A percentile compares a stretch with the other conserved stretches of the same genome.
Conservation (phyloP, 257 asterid species). For the Vinca minor region DNA sequence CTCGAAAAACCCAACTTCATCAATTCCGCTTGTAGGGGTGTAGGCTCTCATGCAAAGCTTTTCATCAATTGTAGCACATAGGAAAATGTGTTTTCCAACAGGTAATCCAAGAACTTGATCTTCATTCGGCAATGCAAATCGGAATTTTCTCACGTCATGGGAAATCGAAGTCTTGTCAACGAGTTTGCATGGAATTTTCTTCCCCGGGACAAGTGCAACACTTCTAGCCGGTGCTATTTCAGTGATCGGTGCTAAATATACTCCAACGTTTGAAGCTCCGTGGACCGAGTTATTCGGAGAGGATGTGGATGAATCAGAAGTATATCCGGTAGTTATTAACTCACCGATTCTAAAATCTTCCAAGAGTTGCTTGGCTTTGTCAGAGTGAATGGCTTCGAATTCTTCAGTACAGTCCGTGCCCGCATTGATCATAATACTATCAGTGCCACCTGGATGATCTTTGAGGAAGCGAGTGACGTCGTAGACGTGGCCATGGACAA, state of each 20-base stretch:
- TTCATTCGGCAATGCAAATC: conserved; percentile 56
- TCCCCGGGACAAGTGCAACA: conserved; percentile 56
- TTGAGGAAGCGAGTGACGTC: conserved; percentile 69
- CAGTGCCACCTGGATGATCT: conserved; percentile 90
- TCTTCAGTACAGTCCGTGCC: conserved; percentile 92
- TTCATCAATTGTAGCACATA: conserved; percentile 53
- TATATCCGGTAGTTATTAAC: conserved; percentile 55
- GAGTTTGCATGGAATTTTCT: conserved; percentile 65
- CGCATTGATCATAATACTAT: conserved; percentile 82
- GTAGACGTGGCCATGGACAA: conserved; percentile 83
- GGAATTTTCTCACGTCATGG: conserved; percentile 60
- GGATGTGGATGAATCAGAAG: conserved; percentile 47
- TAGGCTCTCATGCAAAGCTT: conserved; percentile 94
- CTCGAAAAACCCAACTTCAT: conserved; percentile 62
- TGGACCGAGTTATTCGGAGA: conserved; percentile 73
- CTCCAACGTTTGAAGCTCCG: conserved; percentile 35
- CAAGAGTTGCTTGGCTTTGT: conserved; percentile 60
- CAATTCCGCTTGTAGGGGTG: conserved; percentile 69
- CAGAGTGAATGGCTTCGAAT: conserved; percentile 89
- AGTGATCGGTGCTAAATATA: conserved; percentile 39
- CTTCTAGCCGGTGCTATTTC: conserved; percentile 32
- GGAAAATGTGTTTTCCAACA: conserved; percentile 72
- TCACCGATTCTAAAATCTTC: conserved; percentile 81
- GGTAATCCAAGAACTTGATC: conserved; percentile 71
- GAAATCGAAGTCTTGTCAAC: conserved; percentile 45